phyloP scores from a whole-genome alignment of 2,329 filamentous ascomycete species.

The Neopestalotiopsis sp. region DNA sequence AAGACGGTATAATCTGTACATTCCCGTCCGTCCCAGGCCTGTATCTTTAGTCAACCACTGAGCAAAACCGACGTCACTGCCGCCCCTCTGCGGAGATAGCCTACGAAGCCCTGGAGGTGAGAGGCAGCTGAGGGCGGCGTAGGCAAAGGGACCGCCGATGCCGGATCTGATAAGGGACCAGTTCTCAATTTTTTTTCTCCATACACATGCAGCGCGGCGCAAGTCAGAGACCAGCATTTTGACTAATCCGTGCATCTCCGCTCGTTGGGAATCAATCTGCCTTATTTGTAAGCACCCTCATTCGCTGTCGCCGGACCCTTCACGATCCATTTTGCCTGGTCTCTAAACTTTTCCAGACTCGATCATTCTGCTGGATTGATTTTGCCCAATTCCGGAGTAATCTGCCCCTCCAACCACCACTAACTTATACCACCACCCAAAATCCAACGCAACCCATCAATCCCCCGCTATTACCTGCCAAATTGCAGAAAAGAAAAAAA shows the following conservation, averaged over 20 bases:
- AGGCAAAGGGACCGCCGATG: constrained; percentile 23
- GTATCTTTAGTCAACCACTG: background rate
- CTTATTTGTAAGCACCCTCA: constrained; percentile 18
- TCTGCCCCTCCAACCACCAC: constrained; percentile 14
- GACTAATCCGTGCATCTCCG: constrained; percentile 28
- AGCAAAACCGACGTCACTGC: background rate
- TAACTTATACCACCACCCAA: background rate
- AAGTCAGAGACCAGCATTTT: constrained; percentile 19
- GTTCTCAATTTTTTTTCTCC: constrained; percentile 22
- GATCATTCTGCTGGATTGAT: background rate
- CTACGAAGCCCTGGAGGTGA: no score
- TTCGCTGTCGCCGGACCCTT: constrained; percentile 8
- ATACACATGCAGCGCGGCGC: constrained; percentile 10
- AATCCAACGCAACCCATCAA: background rate
- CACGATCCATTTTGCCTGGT: background rate
- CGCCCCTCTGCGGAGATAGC: background rate
- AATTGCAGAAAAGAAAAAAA: background rate
- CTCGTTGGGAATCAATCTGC: constrained; percentile 10
- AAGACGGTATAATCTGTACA: no score
- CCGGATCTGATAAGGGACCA: constrained; percentile 32
- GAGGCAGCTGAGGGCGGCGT: background rate
- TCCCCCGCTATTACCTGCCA: constrained; percentile 23
- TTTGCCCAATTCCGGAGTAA: background rate
- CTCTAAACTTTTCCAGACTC: background rate
- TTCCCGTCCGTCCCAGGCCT: no score